phyloP scores from a whole-genome alignment of 768 basidiomycete species.

The Tricholoma flavovirens region DNA sequence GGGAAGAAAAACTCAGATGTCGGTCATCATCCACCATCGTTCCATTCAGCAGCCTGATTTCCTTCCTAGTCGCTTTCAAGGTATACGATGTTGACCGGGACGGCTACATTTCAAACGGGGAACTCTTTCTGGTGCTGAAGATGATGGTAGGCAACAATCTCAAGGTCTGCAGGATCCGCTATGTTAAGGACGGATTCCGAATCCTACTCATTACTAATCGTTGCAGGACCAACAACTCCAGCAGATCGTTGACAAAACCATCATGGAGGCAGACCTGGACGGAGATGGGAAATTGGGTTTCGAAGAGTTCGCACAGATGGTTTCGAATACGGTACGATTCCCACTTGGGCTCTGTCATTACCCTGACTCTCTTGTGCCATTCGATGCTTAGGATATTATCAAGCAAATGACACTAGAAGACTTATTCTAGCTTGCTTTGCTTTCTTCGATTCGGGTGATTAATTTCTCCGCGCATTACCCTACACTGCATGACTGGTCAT shows the following conservation, averaged over 20 bases:
- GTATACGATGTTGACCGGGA: slow-evolving; percentile 99
- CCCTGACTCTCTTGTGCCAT: background rate
- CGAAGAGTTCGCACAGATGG: slow-evolving; percentile 95
- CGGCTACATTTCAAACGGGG: slow-evolving; percentile 96
- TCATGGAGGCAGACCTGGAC: slow-evolving; percentile 99
- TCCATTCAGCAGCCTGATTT: slow-evolving; percentile 2
- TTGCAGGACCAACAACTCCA: slow-evolving; percentile 93
- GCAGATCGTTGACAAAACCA: slow-evolving; percentile 99
- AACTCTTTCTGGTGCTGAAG: slow-evolving; percentile 96
- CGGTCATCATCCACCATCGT: slow-evolving; percentile 21
- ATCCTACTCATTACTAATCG: slow-evolving; percentile 3
- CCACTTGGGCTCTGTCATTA: background rate
- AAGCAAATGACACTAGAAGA: slow-evolving; percentile 99
- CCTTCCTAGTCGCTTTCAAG: slow-evolving; percentile 87
- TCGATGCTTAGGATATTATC: slow-evolving; percentile 73
- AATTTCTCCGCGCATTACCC: background rate
- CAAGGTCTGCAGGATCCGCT: slow-evolving; percentile 51
- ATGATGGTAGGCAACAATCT: slow-evolving; percentile 99
- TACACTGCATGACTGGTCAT: background rate
- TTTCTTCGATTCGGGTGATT: background rate
- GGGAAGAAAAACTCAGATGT: slow-evolving; percentile 97
- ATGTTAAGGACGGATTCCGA: slow-evolving; percentile 1
- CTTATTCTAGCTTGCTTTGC: slow-evolving; percentile 51
- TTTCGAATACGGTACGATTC: slow-evolving; percentile 82
- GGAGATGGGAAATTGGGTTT: slow-evolving; percentile 97